Base-by-base conservation (phyloP, 2,329 filamentous ascomycete genomes). In the Penicillium sp. region DNA sequence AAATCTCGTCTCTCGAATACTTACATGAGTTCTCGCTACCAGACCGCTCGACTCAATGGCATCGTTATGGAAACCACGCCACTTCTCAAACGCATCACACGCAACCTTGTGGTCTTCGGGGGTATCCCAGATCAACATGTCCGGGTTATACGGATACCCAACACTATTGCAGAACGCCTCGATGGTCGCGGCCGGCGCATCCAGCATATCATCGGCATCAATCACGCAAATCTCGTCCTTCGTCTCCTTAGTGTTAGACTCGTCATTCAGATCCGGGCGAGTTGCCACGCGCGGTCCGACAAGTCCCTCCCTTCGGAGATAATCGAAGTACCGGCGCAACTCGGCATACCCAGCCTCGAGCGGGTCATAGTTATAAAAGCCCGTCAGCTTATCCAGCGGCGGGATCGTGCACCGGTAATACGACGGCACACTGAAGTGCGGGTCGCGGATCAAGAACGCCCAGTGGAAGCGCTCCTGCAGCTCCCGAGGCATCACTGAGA, bases 31-130 rank as follows among this genome's bases (percentile, higher is more conserved):
- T 57, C 76, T 68, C 4, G 89, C 84, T 68, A 87, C 87, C 65
- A 99, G 77, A 55, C 85, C 86, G 30, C 81, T 87, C 68, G 90
- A 96, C 61, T 89, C 80, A 63, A 97, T 90, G 12, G 91, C 94
- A 78, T 97, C 94, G 62, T 97, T 89, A 71, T 97, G 94, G 77
- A 96, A 97, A 9, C 94, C 94, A 61, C 86, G 89, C 94, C 94
- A 97, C 78, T 99, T 97, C 75, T 92, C 91, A 75, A 97, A 97
- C 15, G 86, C 86, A 57, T 84, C 80, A 60, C 82, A 80, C 3
- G 92, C 93, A 55, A 83, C 78, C 45, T 75, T 63, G 61, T 91
- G 85, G 63, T 88, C 86, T 58, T 89, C 87, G 46, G 87, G 85
- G 23, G 87, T 85, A 56, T 89, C 84, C 94, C 94, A 97, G 52